Percentiles rank a stretch among this genome's conserved stretches.
phyloP scores from a whole-genome alignment of 148 eudicot species.

The Diospyros kaki region DNA sequence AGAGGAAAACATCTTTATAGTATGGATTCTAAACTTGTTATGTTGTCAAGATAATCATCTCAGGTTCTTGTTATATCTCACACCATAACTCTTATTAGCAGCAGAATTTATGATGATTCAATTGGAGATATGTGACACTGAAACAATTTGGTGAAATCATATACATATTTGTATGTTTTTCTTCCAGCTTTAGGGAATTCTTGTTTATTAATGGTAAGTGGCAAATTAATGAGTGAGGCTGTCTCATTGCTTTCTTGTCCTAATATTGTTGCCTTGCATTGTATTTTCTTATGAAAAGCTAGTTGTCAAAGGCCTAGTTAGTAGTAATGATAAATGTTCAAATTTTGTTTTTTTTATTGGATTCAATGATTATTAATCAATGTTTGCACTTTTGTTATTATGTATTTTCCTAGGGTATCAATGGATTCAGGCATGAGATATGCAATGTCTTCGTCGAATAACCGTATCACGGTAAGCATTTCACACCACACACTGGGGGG shows the following conservation, averaged over 20 bases:
- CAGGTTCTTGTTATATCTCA: not conserved
- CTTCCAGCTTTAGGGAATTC: not conserved
- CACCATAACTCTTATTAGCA: not conserved
- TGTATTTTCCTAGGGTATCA: constrained; percentile 27
- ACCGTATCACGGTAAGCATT: constrained; percentile 31
- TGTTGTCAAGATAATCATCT: not conserved
- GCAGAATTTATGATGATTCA: not conserved
- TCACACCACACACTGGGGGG: not conserved
- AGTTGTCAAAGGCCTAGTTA: not conserved
- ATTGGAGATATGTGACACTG: not conserved
- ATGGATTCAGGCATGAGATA: constrained; percentile 15
- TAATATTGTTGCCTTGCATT: not conserved
- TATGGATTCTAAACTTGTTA: not conserved
- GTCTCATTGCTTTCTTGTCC: not conserved
- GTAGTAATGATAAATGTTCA: not conserved
- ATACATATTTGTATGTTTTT: too few relatives aligned
- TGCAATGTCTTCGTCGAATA: constrained; percentile 36
- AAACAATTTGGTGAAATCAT: not conserved
- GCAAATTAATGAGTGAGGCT: not conserved
- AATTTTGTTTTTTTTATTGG: not conserved
- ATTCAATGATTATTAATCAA: not conserved
- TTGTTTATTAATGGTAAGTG: not conserved
- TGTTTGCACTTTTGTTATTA: constrained; percentile 6
- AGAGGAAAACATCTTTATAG: constrained; percentile 2
- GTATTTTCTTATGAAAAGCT: not conserved